phyloP scores from a whole-genome alignment of 176 grass and related monocot genomes.

The Bothriochloa decipiens region DNA sequence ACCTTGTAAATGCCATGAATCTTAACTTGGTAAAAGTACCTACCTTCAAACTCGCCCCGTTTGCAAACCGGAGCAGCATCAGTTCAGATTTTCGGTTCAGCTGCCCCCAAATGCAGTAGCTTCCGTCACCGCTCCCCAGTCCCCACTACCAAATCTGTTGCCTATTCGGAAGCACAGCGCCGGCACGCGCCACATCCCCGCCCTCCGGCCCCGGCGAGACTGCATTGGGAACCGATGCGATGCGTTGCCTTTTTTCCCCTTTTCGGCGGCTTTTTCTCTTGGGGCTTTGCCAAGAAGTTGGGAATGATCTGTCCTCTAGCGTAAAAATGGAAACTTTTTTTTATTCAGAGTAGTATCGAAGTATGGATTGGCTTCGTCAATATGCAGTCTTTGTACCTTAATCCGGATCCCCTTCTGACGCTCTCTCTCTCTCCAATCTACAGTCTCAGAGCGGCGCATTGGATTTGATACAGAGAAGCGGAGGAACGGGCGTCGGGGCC shows the following conservation, averaged over 20 bases:
- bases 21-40: too few species aligned
- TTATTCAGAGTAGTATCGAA: neutral
- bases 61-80: too few species aligned
- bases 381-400: neutral
- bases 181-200: too few species aligned
- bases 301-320: neutral
- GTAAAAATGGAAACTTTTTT: slow-evolving; percentile 18
- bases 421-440: neutral
- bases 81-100: too few species aligned
- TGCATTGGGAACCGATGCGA: too few species aligned
- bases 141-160: neutral
- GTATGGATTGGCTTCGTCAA: neutral
- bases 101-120: neutral
- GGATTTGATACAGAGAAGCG: neutral
- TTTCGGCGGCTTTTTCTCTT: neutral
- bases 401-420: neutral
- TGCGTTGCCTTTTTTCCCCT: neutral
- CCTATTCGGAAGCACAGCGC: too few species aligned
- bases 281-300: neutral
- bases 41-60: too few species aligned
- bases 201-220: neutral
- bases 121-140: neutral
- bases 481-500: neutral
- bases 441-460: neutral
- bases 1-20: too few species aligned